Conservation (phyloP, 257 asterid species). For the Solanum arcanum region DNA sequence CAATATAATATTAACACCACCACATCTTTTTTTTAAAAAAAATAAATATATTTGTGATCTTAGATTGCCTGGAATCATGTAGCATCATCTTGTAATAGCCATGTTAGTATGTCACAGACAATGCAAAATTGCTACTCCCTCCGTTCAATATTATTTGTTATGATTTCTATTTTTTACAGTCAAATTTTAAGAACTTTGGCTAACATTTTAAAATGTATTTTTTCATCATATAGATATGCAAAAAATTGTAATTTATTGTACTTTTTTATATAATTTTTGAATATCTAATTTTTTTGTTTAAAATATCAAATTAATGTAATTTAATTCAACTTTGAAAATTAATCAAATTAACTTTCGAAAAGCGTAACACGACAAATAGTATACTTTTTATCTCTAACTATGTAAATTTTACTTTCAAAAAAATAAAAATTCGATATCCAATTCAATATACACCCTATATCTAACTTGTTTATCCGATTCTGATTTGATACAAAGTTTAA, state of each 20-base stretch:
- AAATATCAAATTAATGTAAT: no score
- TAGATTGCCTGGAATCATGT: not conserved
- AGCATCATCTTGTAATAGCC: not conserved
- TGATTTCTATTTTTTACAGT: no score
- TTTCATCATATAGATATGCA: no score
- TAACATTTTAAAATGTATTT: no score
- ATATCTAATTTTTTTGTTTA: no score
- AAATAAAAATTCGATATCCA: not conserved
- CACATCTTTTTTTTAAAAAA: not conserved
- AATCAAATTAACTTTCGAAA: no score
- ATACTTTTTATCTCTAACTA: not conserved
- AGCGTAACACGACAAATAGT: not conserved
- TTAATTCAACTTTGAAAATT: no score
- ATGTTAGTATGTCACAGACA: not conserved
- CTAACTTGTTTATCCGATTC: not conserved
- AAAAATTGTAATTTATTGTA: no score
- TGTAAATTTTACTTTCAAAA: not conserved
- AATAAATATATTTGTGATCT: not conserved
- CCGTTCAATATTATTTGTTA: no score
- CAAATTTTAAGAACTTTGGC: no score
- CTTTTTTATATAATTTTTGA: no score
- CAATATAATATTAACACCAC: not conserved
- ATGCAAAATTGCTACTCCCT: no score
- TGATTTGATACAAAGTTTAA: not conserved
- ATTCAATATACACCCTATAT: not conserved